Base-by-base conservation (phyloP, 108 stramenopile genomes). In the Fragilariopsis cylindrus region DNA sequence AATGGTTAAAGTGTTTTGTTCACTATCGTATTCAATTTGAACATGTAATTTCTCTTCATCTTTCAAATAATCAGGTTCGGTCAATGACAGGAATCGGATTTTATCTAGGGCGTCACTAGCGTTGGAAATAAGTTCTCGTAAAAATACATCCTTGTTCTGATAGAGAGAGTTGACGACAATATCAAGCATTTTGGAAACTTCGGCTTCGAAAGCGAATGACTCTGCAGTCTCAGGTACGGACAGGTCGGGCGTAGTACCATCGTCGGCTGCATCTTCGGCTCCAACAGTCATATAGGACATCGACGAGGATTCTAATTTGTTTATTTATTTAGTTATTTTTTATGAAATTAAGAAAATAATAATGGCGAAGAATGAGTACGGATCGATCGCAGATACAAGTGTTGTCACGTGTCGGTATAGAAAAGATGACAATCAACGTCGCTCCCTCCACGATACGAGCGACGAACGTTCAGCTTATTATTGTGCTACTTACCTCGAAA, bases 111-210 rank as follows among this genome's bases (percentile, higher is more conserved):
- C 99, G 74, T 99, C 99, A 43, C 94, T 94, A n/a, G 97, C 97
- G 75, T 99, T 99, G 68, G 96, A 97, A 71, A 99, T 98, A 40
- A 99, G 76, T 62, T 97, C 96, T 52, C 98, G 90, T 18, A 98
- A 81, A 82, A 97, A 97, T 52, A 98, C 88, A 57, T 99, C 98
- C 78, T 97, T 98, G 92, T 98, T 99, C 79, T 97, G 97, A 91
- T 99, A 99, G 48, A 99, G 92, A 16, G 96, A 97, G 84, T 99
- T 99, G 77, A 99, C 96, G 77, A 99, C 97, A 84, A 99, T 99
- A 84, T 99, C 98, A 79, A 99, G 87, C 90, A 99, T 96, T 13
- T 97, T 92, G 75, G 92, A 86, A 7, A 98, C 98, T 80, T 99
- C 98, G 46, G 99, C 98, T 71, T 99, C 97, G 84, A 99, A 99